phyloP scores from a whole-genome alignment of 371 early-diverging fungal species.

The Mucor velutinosus region DNA sequence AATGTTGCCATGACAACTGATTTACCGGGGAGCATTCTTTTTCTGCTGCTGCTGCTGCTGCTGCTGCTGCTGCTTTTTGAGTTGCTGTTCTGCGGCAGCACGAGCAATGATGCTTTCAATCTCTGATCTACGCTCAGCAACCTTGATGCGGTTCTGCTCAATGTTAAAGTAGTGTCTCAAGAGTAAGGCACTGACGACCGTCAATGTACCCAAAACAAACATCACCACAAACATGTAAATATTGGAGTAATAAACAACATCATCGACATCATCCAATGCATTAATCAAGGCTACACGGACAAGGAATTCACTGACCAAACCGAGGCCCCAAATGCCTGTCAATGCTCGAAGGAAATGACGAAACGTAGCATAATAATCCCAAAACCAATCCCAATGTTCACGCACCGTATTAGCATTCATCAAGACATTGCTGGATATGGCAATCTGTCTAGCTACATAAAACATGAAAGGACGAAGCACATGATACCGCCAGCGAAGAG shows the following conservation, averaged over 20 bases:
- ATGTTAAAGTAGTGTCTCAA: slow-evolving; percentile 41
- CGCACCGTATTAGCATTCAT: slow-evolving; percentile 28
- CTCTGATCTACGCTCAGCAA: slow-evolving; percentile 30
- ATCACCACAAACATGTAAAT: slow-evolving; percentile 43
- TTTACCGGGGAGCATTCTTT: background rate
- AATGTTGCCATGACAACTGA: background rate
- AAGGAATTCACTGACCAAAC: slow-evolving; percentile 49
- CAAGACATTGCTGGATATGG: slow-evolving; percentile 30
- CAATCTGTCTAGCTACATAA: slow-evolving; percentile 48
- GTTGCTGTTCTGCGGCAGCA: slow-evolving; percentile 23
- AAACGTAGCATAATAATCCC: slow-evolving; percentile 37
- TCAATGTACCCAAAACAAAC: slow-evolving; percentile 30
- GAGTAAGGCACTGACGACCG: slow-evolving; percentile 30
- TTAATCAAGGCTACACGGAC: slow-evolving; percentile 41
- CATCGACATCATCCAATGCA: slow-evolving; percentile 41
- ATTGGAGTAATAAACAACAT: slow-evolving; percentile 45
- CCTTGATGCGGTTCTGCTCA: slow-evolving; percentile 33
- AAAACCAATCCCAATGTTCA: slow-evolving; percentile 49
- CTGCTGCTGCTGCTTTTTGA: background rate
- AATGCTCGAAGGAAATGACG: slow-evolving; percentile 38
- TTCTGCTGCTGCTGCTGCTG: background rate
- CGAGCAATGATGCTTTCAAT: slow-evolving; percentile 37
- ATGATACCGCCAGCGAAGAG: slow-evolving; percentile 33
- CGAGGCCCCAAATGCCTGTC: slow-evolving; percentile 47
- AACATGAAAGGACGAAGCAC: slow-evolving; percentile 47